Evolutionary conservation across 805 yeast genomes (phyloP), one percentile per base, ranked within the genome.

Genomic region (Yamadazyma nakazawae): DNA sequence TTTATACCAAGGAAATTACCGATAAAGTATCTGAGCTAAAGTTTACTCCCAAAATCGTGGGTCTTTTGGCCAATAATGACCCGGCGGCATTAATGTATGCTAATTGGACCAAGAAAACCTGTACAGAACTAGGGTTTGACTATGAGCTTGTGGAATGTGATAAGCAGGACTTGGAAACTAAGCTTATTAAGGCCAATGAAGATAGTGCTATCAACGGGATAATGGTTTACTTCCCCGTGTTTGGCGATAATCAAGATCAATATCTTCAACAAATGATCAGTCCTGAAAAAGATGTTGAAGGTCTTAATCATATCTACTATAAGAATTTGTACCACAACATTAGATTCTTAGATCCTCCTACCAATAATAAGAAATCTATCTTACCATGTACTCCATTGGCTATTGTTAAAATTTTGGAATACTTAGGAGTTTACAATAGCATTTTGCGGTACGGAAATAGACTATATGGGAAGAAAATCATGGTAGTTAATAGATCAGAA

Each of bases 331-430:
- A 94, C 66, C 98, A 94, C 67, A 94, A 94, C 63, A 76, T 88
- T 31, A 78, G 99, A 59, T 92, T 74, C 61, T 70, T 94, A 59
- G 97, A 94, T 62, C 73, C 78, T 2, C 80, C 80, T n/a, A 71
- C 69, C 31, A 72, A 80, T 53, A 79, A 80, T 65, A 74, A 70
- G 48, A 94, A 94, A 70, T 85, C 95, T 8, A 89, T 94, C 49
- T 72, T 94, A 56, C 99, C 99, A 1, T 94, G 99, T 67, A 94
- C 99, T 2, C 97, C 99, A 4, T 74, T 94, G 53, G 98, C 98
- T 1, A 78, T 89, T 58, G 97, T 94, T 46, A 94, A 94, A 72
- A 88, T 90, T 46, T 74, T 94, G 60, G 99, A 94, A 63, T 88
- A 84, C 62, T 72, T 94, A 57, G 90, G 94, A 11, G 86, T 89